Base-by-base conservation (phyloP, 2,329 filamentous ascomycete genomes). In the Penicillium janthinellum region DNA sequence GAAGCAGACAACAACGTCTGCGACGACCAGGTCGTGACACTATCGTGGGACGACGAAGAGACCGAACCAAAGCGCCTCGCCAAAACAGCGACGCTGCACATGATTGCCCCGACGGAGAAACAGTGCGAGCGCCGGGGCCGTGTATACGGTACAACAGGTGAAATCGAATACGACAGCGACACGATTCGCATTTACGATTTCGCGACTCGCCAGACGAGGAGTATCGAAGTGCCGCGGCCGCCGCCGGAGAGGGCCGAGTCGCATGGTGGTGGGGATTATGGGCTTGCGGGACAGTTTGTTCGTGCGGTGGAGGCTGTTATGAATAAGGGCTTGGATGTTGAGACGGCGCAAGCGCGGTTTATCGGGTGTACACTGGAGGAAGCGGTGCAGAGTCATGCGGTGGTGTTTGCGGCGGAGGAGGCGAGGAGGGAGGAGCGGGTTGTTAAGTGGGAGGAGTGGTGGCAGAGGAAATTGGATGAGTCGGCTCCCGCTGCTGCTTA, bases 341-440 rank as follows among this genome's bases (percentile, higher is more conserved):
- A 83, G 42, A 83, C 84, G 62, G 93, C 93, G 1, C 94, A 98
- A 81, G 81, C 82, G 58, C 81, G 87, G 70, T 86, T 88, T 71
- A 81, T 98, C 28, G 92, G 92, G 0, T 96, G 91, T 76, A 90
- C 89, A 12, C 78, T 96, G 7, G 91, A 96, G 58, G 95, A 98
- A 71, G 86, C 90, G 1, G 83, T 98, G n/a, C 83, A 90, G 51
- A 96, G 92, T 70, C 95, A 98, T 78, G 93, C 90, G 1, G 85
- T 95, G 77, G 94, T 97, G 0, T 99, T 97, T 80, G 93, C 92
- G 25, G 95, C 94, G 0, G 95, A 98, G 77, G 90, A 96, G 69
- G 92, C 94, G 5, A 85, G 94, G 69, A 81, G 80, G 52, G 82
- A 83, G 53, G 86, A 84, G 70, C 87, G 84, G 71, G 88, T 95